These are phyloP conservation scores for Oenanthe sinensis DNA, from an alignment of 129 eudicot genomes.

Conservation along the genomic window DNA sequence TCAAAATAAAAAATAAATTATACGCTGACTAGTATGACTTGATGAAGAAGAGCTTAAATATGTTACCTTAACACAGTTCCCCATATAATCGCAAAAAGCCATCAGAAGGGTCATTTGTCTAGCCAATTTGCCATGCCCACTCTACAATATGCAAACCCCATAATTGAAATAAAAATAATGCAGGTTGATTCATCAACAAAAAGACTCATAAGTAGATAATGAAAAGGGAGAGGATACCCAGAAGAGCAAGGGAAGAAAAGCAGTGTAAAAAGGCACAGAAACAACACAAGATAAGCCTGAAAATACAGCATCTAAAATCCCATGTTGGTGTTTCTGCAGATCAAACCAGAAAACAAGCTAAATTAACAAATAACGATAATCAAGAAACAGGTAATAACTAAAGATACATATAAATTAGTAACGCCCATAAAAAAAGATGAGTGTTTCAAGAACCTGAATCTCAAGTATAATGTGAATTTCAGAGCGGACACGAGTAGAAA, in stretches of 20 bases:
- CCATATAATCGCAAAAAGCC: conserved; percentile 85
- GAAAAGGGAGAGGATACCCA: conserved; percentile 47
- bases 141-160: conserved; percentile 40
- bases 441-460: conserved; percentile 58
- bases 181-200: background rate
- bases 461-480: conserved; percentile 44
- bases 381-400: background rate
- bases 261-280: conserved; percentile 96
- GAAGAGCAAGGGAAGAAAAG: conserved; percentile 87
- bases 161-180: background rate
- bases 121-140: conserved; percentile 95
- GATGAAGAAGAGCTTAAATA: background rate
- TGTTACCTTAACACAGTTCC: conserved; percentile 82
- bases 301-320: conserved; percentile 60
- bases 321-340: conserved; percentile 81
- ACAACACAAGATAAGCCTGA: conserved; percentile 80
- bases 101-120: conserved; percentile 90
- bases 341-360: conserved; percentile 12
- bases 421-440: background rate
- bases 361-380: conserved; percentile 10
- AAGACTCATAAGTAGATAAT: background rate
- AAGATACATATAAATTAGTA: background rate
- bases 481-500: conserved; percentile 32
- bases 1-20: background rate
- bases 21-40: background rate